Evolutionary conservation across 2,329 filamentous ascomycete genomes (phyloP).

Genomic region (Chaetoscypha palmicola): DNA sequence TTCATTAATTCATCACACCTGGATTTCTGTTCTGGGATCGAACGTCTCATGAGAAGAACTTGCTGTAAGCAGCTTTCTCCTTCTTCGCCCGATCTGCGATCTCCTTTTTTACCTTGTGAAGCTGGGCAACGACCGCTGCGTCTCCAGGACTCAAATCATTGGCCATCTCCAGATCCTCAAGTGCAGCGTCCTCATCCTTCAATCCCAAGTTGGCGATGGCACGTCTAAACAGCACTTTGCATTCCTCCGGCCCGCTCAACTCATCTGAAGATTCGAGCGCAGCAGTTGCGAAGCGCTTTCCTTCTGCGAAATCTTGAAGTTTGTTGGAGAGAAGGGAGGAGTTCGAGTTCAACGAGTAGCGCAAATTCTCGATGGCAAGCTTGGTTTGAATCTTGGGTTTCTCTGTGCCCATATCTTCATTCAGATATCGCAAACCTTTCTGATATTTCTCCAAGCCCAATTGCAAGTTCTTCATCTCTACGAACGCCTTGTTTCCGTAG

Average conservation of each 20-base stretch:
- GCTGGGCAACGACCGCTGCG: conserved; percentile 65
- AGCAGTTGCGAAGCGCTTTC: conserved; percentile 59
- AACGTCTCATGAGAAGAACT: conserved; percentile 61
- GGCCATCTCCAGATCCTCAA: conserved; percentile 69
- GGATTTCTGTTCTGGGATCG: background rate
- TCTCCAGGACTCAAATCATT: conserved; percentile 69
- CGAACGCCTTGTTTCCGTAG: conserved; percentile 89
- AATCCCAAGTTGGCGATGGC: conserved; percentile 66
- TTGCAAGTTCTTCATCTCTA: conserved; percentile 56
- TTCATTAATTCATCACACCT: background rate
- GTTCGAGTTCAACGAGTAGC: conserved; percentile 85
- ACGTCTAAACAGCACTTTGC: conserved; percentile 82
- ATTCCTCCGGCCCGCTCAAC: conserved; percentile 69
- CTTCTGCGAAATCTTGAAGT: conserved; percentile 64
- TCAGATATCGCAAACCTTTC: conserved; percentile 83
- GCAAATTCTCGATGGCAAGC: conserved; percentile 61
- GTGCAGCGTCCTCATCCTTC: conserved; percentile 78
- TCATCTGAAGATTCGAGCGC: conserved; percentile 62
- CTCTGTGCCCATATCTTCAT: conserved; percentile 73
- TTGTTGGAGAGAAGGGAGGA: conserved; percentile 81
- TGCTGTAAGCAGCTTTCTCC: conserved; percentile 88
- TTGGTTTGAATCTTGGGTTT: conserved; percentile 63
- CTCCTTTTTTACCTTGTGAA: conserved; percentile 70
- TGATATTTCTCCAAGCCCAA: conserved; percentile 85
- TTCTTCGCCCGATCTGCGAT: conserved; percentile 68